Conservation (phyloP, 1,139 yeast genomes). For the Meyerozyma carpophila region DNA sequence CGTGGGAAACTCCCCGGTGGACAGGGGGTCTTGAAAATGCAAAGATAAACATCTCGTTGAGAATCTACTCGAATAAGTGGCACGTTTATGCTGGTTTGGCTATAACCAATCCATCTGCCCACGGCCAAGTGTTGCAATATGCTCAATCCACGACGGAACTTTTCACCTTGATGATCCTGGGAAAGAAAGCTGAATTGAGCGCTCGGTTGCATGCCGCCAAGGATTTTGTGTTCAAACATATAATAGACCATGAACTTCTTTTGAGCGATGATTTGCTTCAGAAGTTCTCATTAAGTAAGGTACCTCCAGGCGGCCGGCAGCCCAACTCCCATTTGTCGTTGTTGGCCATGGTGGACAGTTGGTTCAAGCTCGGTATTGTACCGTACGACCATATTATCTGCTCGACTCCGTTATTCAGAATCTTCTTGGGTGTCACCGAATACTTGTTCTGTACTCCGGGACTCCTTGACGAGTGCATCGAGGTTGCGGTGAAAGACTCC, state of each 20-base stretch:
- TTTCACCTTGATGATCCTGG: slow-evolving; percentile 76
- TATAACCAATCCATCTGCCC: slow-evolving; percentile 92
- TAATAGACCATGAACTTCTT: slow-evolving; percentile 48
- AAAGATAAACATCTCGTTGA: slow-evolving; percentile 82
- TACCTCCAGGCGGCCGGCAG: slow-evolving; percentile 60
- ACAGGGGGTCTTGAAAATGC: slow-evolving; percentile 94
- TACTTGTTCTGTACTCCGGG: slow-evolving; percentile 83
- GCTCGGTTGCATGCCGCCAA: slow-evolving; percentile 62
- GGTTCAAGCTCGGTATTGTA: slow-evolving; percentile 78
- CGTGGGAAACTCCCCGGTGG: slow-evolving; percentile 89
- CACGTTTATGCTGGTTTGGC: slow-evolving; percentile 98
- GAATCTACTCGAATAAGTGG: slow-evolving; percentile 93
- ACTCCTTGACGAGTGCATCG: slow-evolving; percentile 70
- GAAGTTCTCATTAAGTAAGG: slow-evolving; percentile 70
- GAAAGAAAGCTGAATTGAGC: slow-evolving; percentile 51
- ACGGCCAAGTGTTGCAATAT: slow-evolving; percentile 83
- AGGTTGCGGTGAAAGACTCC: slow-evolving; percentile 62
- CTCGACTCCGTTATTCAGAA: slow-evolving; percentile 86
- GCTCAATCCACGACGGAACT: slow-evolving; percentile 80
- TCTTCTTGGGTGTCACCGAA: slow-evolving; percentile 90
- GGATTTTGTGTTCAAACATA: slow-evolving; percentile 68
- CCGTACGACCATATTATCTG: slow-evolving; percentile 97
- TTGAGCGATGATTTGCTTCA: slow-evolving; percentile 78
- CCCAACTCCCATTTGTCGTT: slow-evolving; percentile 89
- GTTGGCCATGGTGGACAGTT: slow-evolving; percentile 88